Percentiles rank a stretch among this genome's conserved stretches.
Conservation (phyloP, 192 early-diverging fungal genomes). For the Neocallimastix lanati region DNA sequence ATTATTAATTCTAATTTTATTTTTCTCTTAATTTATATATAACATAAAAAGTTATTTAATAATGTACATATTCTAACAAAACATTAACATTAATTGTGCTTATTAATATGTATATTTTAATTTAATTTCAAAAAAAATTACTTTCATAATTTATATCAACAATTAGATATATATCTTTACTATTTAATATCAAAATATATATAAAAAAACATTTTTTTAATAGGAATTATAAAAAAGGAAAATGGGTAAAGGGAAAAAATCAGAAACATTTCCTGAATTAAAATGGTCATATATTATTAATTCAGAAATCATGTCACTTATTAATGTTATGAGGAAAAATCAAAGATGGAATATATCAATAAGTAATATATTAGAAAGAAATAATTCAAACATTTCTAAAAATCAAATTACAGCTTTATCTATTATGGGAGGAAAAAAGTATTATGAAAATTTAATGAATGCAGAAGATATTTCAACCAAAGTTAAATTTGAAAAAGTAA, state of each 20-base stretch:
- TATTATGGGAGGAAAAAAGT: slow-evolving; percentile 16
- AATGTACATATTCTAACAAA: no score
- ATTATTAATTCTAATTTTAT: no score
- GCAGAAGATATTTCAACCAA: background rate
- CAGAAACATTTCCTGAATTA: slow-evolving; percentile 20
- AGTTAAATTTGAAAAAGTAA: background rate
- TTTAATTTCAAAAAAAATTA: no score
- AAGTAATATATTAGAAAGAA: slow-evolving; percentile 32
- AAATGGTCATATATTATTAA: slow-evolving; percentile 50
- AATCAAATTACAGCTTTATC: slow-evolving; percentile 21
- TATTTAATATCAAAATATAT: no score
- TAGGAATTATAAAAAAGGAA: no score
- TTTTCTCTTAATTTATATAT: no score
- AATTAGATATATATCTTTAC: no score
- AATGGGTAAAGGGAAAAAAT: background rate
- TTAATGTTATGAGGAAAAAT: slow-evolving; percentile 65
- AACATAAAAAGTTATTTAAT: no score
- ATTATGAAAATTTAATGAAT: slow-evolving; percentile 24
- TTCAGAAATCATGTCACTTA: slow-evolving; percentile 54
- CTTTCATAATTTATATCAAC: no score
- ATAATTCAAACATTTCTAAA: slow-evolving; percentile 36
- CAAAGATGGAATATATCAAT: slow-evolving; percentile 53
- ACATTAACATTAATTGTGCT: no score
- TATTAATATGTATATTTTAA: no score
- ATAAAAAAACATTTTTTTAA: no score